phyloP scores from a whole-genome alignment of 164 flowering plant genomes.

The Liquidambar formosana region DNA sequence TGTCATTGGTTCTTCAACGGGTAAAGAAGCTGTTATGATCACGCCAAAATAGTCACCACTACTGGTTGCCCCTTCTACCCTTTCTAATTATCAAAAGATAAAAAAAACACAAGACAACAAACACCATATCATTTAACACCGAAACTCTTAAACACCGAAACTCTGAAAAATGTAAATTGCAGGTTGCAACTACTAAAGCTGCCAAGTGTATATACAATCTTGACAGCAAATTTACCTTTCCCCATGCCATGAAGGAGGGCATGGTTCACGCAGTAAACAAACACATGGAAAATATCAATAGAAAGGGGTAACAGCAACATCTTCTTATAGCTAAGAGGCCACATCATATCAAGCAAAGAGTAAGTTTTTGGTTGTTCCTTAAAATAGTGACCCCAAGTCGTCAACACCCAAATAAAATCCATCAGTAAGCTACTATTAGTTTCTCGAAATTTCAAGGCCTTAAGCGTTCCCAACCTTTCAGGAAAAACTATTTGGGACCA shows the following conservation, averaged over 20 bases:
- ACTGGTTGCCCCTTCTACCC: too few species aligned
- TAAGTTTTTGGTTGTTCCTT: not conserved
- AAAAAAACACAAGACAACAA: too few species aligned
- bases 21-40: too few species aligned
- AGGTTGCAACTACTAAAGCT: not conserved
- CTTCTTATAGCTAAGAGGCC: constrained; percentile 2
- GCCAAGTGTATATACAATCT: not conserved
- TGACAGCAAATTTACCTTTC: not conserved
- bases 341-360: not conserved
- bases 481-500: constrained; percentile 40
- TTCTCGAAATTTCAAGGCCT: not conserved
- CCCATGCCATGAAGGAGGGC: not conserved
- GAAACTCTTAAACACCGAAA: too few species aligned
- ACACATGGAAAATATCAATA: not conserved
- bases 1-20: too few species aligned
- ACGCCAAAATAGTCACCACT: too few species aligned
- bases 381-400: not conserved
- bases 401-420: constrained; percentile 13
- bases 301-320: constrained; percentile 1
- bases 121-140: too few species aligned
- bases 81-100: too few species aligned
- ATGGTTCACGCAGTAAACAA: not conserved
- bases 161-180: too few species aligned
- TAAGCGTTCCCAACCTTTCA: not conserved
- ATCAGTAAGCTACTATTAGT: not conserved